These are phyloP conservation scores for Backusella tuberculispora DNA, from an alignment of 192 early-diverging fungal genomes.

Conservation along the genomic window DNA sequence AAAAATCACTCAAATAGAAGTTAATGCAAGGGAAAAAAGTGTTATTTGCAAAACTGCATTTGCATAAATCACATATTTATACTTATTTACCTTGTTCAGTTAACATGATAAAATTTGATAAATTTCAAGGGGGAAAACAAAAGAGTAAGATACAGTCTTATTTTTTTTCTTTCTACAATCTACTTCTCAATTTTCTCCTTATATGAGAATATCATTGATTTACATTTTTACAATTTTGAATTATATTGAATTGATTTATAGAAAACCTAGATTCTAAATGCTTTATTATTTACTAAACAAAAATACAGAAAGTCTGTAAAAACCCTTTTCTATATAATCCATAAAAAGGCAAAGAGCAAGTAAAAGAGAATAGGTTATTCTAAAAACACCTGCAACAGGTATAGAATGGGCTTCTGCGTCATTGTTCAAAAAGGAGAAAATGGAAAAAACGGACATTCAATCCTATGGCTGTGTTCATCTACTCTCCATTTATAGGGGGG, in stretches of 20 bases:
- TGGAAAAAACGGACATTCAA: slow-evolving; percentile 11
- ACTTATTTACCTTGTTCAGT: slow-evolving; percentile 11
- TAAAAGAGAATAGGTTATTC: neutral
- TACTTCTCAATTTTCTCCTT: neutral
- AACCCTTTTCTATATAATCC: neutral
- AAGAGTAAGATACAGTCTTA: neutral
- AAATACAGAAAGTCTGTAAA: slow-evolving; percentile 7
- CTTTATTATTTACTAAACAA: slow-evolving; percentile 17
- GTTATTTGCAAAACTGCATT: slow-evolving; percentile 8
- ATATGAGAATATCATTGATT: neutral
- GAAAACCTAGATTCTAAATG: neutral
- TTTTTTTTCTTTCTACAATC: neutral
- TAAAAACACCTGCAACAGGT: slow-evolving; percentile 8
- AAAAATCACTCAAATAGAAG: slow-evolving; percentile 3
- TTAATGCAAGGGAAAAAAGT: neutral
- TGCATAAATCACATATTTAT: slow-evolving; percentile 12
- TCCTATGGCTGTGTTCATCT: neutral
- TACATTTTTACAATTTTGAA: neutral
- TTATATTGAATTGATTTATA: neutral
- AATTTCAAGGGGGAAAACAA: neutral
- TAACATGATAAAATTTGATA: slow-evolving; percentile 5
- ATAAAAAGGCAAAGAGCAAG: neutral
- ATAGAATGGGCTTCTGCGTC: slow-evolving; percentile 14
- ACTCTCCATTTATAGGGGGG: neutral
- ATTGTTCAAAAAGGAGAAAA: neutral